Evolutionary conservation across 2,329 filamentous ascomycete genomes (phyloP).

Genomic region (Pseudocercospora musae): DNA sequence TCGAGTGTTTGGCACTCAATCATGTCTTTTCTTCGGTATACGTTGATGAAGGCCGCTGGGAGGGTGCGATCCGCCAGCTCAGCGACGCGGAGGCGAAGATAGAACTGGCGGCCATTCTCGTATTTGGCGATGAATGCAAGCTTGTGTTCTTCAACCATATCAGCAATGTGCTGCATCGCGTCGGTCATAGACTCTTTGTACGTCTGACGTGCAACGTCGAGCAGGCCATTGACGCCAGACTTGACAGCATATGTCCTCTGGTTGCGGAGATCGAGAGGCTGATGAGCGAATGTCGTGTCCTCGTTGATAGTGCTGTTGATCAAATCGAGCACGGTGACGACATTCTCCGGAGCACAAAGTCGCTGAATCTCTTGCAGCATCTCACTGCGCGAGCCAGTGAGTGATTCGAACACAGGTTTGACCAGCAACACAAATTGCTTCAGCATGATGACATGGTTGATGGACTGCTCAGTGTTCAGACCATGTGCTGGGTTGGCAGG

Average conservation of each 20-base stretch:
- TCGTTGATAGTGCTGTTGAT: constrained; percentile 74
- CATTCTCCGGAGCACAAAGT: constrained; percentile 63
- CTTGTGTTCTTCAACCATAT: constrained; percentile 58
- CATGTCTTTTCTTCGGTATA: constrained; percentile 65
- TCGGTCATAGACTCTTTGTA: constrained; percentile 87
- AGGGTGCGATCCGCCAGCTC: constrained; percentile 61
- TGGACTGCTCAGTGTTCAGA: constrained; percentile 69
- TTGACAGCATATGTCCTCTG: constrained; percentile 89
- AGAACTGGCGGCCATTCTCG: constrained; percentile 76
- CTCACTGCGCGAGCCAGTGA: constrained; percentile 61
- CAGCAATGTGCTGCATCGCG: constrained; percentile 66
- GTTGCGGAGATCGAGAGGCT: constrained; percentile 80
- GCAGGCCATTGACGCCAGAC: constrained; percentile 76
- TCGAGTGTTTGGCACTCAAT: constrained; percentile 86
- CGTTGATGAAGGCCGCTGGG: constrained; percentile 73
- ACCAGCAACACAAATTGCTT: constrained; percentile 76
- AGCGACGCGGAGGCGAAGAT: constrained; percentile 61
- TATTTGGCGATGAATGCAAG: constrained; percentile 67
- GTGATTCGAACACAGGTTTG: constrained; percentile 62
- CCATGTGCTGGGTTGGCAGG: constrained; percentile 61
- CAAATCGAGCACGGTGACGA: constrained; percentile 58
- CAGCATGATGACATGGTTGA: constrained; percentile 82
- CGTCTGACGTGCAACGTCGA: constrained; percentile 83
- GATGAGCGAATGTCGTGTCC: constrained; percentile 73
- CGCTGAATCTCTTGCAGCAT: constrained; percentile 65